Conservation (phyloP, 2,329 filamentous ascomycete species). For the Pseudogymnoascus sp. region DNA sequence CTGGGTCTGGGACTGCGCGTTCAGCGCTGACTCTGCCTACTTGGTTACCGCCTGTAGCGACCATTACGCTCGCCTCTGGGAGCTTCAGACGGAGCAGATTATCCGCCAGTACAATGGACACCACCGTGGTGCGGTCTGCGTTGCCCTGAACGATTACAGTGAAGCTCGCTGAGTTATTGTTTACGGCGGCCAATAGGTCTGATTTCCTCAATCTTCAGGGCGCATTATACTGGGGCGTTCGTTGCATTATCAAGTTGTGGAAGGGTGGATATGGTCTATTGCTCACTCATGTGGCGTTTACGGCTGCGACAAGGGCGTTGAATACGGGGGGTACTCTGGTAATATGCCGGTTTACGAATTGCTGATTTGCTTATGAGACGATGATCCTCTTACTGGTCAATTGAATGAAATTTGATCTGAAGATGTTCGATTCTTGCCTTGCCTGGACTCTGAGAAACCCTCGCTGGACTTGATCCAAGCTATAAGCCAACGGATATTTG, state of each 20-base stretch:
- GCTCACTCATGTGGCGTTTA: neutral
- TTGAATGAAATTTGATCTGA: neutral
- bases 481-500: neutral
- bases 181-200: neutral
- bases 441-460: neutral
- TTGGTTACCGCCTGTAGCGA: conserved; percentile 68
- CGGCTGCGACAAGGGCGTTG: neutral
- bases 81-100: conserved; percentile 60
- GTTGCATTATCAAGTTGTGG: neutral
- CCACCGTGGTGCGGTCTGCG: conserved; percentile 64
- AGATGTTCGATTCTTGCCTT: neutral
- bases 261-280: neutral
- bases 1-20: conserved; percentile 76
- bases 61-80: conserved; percentile 68
- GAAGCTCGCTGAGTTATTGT: conserved; percentile 20
- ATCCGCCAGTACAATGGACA: conserved; percentile 72
- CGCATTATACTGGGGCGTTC: conserved; percentile 2
- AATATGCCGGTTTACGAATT: neutral
- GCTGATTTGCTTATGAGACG: neutral
- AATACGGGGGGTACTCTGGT: neutral
- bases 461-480: neutral
- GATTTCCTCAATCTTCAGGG: neutral
- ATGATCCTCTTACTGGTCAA: neutral
- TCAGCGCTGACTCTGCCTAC: conserved; percentile 66
- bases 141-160: conserved; percentile 60